phyloP scores from a whole-genome alignment of 2,329 filamentous ascomycete species.

The Alternaria brassicae region DNA sequence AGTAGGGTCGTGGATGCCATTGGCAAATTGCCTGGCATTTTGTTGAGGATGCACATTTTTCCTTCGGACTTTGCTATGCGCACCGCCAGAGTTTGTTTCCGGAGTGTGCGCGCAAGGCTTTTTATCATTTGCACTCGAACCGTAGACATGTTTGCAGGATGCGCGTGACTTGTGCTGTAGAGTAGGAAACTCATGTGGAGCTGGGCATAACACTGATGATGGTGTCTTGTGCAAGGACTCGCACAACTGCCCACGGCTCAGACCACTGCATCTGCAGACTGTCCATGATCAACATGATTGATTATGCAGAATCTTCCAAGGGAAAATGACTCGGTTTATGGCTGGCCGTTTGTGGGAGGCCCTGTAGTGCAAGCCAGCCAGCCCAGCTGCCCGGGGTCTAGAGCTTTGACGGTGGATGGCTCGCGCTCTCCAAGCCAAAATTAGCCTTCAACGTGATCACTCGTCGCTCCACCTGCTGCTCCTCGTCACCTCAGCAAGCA shows the following conservation, averaged over 20 bases:
- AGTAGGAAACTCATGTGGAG: not conserved
- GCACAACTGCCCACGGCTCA: not conserved
- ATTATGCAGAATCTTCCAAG: not conserved
- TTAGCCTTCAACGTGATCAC: conserved; percentile 7
- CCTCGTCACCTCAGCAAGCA: not conserved
- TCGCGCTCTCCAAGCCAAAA: not conserved
- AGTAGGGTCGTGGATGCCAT: not conserved
- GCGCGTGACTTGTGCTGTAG: not conserved
- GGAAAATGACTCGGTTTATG: not conserved
- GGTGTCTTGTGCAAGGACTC: not conserved
- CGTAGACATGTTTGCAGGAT: not conserved
- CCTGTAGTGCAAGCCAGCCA: too few species aligned
- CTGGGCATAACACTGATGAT: not conserved
- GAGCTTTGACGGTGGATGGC: too few species aligned
- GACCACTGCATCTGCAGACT: not conserved
- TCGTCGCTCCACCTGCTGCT: conserved; percentile 1
- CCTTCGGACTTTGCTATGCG: conserved; percentile 1
- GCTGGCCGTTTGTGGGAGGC: not conserved
- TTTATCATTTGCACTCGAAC: not conserved
- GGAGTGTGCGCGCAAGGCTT: not conserved
- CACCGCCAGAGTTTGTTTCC: not conserved
- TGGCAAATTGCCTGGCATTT: conserved; percentile 2
- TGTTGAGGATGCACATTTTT: conserved; percentile 24
- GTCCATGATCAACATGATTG: not conserved
- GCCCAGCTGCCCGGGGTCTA: too few species aligned